These are phyloP conservation scores for Schoenoplectus tabernaemontani DNA, from an alignment of 202 grass and related monocot species.

Conservation along the genomic window DNA sequence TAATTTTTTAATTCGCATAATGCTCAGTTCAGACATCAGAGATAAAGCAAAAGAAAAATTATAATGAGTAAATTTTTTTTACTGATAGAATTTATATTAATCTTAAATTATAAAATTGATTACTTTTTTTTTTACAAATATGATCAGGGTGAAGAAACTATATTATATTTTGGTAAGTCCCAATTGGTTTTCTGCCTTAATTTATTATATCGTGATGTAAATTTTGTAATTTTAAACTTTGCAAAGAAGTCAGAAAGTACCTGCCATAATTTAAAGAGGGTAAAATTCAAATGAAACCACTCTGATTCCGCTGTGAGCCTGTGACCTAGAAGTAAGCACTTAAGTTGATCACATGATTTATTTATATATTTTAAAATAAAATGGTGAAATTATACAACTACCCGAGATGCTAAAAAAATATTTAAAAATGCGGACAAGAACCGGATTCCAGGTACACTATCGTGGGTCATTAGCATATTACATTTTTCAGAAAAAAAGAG, in stretches of 20 bases:
- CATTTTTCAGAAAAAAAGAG: conserved; percentile 12
- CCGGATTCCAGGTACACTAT: background rate
- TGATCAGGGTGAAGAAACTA: too few species aligned
- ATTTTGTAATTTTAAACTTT: background rate
- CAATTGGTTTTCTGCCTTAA: background rate
- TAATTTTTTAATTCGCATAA: background rate
- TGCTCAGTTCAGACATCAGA: background rate
- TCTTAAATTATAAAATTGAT: too few species aligned
- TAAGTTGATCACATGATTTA: background rate
- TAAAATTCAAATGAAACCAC: background rate
- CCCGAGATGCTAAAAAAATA: background rate
- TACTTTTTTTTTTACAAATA: too few species aligned
- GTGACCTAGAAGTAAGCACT: background rate
- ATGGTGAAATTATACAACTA: background rate
- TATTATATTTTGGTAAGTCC: too few species aligned
- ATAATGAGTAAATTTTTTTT: too few species aligned
- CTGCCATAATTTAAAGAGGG: background rate
- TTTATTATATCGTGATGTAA: background rate
- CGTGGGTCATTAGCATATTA: background rate
- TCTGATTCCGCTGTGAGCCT: background rate
- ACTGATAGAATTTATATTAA: too few species aligned
- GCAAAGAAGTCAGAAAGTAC: background rate
- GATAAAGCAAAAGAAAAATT: background rate
- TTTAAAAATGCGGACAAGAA: conserved; percentile 4
- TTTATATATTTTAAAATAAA: background rate